phyloP scores from a whole-genome alignment of 2,329 filamentous ascomycete species.

The Fusarium sp. region DNA sequence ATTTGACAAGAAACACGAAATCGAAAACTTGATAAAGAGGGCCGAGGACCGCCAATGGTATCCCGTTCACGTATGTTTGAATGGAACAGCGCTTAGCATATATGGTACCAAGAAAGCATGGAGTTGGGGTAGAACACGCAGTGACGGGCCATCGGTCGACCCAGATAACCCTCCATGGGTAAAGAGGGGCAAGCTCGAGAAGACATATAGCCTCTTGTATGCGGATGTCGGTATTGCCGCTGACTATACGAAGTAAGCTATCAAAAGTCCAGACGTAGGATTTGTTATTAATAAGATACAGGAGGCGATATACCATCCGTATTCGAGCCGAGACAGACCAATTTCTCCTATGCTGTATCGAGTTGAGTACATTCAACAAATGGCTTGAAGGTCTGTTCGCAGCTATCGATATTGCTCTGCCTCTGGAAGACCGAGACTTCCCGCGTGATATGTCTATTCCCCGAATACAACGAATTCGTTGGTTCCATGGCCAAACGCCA shows the following conservation, averaged over 20 bases:
- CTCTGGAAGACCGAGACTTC: conserved; percentile 75
- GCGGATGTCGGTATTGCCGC: conserved; percentile 79
- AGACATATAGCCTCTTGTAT: conserved; percentile 76
- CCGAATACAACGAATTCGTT: conserved; percentile 62
- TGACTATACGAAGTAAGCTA: conserved; percentile 73
- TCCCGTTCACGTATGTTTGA: conserved; percentile 69
- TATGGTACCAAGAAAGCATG: conserved; percentile 70
- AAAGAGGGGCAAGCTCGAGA: conserved; percentile 65
- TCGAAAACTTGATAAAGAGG: conserved; percentile 70
- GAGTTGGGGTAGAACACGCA: conserved; percentile 58
- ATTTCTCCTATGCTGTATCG: conserved; percentile 73
- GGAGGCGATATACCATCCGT: conserved; percentile 73
- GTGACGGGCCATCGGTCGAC: conserved; percentile 59
- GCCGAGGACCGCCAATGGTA: conserved; percentile 72
- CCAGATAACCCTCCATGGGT: conserved; percentile 62
- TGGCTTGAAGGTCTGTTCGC: conserved; percentile 76
- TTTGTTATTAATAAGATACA: conserved; percentile 40
- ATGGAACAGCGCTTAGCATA: conserved; percentile 74
- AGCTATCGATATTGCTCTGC: conserved; percentile 76
- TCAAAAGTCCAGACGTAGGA: background rate
- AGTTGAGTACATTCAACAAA: conserved; percentile 71
- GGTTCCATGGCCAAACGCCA: conserved; percentile 55
- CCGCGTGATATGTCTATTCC: conserved; percentile 70
- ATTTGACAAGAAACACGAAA: conserved; percentile 72
- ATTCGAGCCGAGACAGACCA: conserved; percentile 78